Base-by-base conservation (phyloP, 805 yeast species). In the Candida coleopterorum region DNA sequence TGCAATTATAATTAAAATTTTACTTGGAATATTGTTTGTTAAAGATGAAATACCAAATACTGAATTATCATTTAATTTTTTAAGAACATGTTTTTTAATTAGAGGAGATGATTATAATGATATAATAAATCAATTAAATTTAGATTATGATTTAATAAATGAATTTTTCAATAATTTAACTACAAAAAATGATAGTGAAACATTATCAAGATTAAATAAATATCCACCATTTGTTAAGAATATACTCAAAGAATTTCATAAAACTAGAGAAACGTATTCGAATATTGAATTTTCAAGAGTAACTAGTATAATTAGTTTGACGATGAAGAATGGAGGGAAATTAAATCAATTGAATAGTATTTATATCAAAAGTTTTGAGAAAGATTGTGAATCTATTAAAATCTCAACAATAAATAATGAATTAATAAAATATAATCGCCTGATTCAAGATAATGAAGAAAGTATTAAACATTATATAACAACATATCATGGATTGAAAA, bases 391-490 rank as follows among this genome's bases (percentile, higher is more conserved):
- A 6, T 58, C 48, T 31, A 48, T 68, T 32, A 56, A 52, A 33
- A 35, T 43, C 1, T 60, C 47, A 40, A 62, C 77, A 2, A 52
- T 66, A 7, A 53, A 64, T 2, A 58, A 64, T 1, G 85, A 79
- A 46, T 52, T 68, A 4, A 62, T 70, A 30, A 72, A 70, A 39
- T 68, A 62, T 40, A 68, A 73, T 39, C 64, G 87, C 22, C 69
- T 72, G 35, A 50, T 68, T 3, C 88, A 82, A 47, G 95, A 85
- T 53, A 72, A 68, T 39, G 74, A 72, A 34, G 93, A 81, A 46
- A 81, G 76, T 48, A 55, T 69, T 10, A 65, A 69, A 18, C 74
- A 67, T 41, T 72, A 67, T 46, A 58, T 74, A 3, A 49, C 71
- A 0, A 57, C 62, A 26, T 82, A 79, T 52, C 68, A 72, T 36